Percentiles rank a stretch among this genome's conserved stretches.
Conservation (phyloP, 2,329 filamentous ascomycete species). For the Microdochium paspali region DNA sequence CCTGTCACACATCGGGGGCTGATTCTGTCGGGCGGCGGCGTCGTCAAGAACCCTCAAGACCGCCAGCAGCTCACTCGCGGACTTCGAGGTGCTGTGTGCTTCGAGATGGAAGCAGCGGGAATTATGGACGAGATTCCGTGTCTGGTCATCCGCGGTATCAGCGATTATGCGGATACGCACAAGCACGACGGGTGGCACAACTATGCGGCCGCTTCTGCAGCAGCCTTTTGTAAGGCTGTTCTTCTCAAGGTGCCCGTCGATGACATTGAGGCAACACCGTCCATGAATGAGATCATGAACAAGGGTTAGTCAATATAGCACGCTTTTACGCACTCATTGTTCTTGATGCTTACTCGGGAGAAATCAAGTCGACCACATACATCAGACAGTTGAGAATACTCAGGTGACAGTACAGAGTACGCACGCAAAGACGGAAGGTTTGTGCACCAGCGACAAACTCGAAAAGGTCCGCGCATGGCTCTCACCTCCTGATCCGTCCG, state of each 20-base stretch:
- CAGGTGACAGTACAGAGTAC: neutral
- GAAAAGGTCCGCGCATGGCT: neutral
- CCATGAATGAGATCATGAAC: neutral
- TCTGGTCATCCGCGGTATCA: slow-evolving; percentile 28
- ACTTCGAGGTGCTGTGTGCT: slow-evolving; percentile 8
- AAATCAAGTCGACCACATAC: neutral
- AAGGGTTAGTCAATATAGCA: neutral
- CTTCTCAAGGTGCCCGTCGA: neutral
- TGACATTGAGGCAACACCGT: neutral
- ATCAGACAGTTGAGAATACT: neutral
- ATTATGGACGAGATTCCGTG: slow-evolving; percentile 19
- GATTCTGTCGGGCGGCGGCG: slow-evolving; percentile 21
- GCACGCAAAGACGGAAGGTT: no score
- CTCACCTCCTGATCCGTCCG: neutral
- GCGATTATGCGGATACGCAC: slow-evolving; percentile 28
- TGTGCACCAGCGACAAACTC: neutral
- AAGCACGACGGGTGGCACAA: slow-evolving; percentile 26
- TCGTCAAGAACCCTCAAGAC: slow-evolving; percentile 22
- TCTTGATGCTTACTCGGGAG: neutral
- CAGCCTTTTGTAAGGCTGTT: slow-evolving; percentile 9
- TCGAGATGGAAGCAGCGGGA: slow-evolving; percentile 21
- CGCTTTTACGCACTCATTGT: neutral
- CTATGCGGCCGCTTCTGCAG: slow-evolving; percentile 22
- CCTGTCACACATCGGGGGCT: slow-evolving; percentile 18
- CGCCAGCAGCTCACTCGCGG: slow-evolving; percentile 14